phyloP scores from a whole-genome alignment of 164 flowering plant species.

The Santalum album region DNA sequence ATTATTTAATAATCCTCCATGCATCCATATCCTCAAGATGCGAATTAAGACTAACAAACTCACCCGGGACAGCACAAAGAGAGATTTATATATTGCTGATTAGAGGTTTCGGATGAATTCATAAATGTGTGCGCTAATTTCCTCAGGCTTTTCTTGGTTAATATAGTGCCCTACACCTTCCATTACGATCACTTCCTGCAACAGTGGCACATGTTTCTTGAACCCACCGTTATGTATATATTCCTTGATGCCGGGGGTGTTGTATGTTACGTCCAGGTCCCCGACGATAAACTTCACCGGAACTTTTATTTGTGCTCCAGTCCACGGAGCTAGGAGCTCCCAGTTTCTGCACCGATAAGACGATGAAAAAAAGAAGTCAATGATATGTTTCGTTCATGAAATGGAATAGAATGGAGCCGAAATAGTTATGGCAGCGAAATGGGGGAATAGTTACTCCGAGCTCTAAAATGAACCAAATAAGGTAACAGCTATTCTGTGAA shows the following conservation, averaged over 20 bases:
- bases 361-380: too few relatives aligned
- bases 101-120: slow-evolving; percentile 32
- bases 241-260: slow-evolving; percentile 30
- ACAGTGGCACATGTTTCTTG: slow-evolving; percentile 32
- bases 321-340: slow-evolving; percentile 52
- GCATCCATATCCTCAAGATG: too few relatives aligned
- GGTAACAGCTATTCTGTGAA: too few relatives aligned
- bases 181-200: slow-evolving; percentile 39
- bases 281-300: slow-evolving; percentile 43
- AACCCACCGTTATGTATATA: slow-evolving; percentile 31
- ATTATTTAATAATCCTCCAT: too few relatives aligned
- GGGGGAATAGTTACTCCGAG: too few relatives aligned
- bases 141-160: slow-evolving; percentile 34
- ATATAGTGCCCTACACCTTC: slow-evolving; percentile 42
- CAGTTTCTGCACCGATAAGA: slow-evolving; percentile 30
- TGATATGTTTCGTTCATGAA: too few relatives aligned
- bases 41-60: too few relatives aligned
- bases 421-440: too few relatives aligned
- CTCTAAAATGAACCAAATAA: too few relatives aligned
- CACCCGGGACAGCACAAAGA: too few relatives aligned
- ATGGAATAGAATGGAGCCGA: too few relatives aligned
- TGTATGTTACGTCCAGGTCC: slow-evolving; percentile 31
- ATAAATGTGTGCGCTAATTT: slow-evolving; percentile 23
- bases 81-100: neutral
- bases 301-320: slow-evolving; percentile 25